Percentiles rank a stretch among this genome's conserved stretches.
Evolutionary conservation across 306 rosid species (phyloP).

Genomic region (Clitoria ternatea): DNA sequence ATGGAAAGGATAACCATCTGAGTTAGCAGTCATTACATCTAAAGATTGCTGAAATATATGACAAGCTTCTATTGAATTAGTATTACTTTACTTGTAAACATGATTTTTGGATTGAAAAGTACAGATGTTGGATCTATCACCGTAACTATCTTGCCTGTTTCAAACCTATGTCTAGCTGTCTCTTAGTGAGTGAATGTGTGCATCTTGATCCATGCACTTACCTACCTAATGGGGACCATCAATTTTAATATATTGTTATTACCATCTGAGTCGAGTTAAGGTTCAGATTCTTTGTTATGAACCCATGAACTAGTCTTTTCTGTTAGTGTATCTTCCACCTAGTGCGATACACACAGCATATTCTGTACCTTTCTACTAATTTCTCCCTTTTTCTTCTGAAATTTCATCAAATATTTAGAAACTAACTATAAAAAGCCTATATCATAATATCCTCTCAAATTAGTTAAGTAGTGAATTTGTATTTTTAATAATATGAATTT

Average conservation of each 20-base stretch:
- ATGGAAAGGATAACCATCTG: conserved; percentile 8
- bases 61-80: background rate
- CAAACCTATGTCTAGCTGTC: conserved; percentile 39
- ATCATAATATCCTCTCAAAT: too few relatives aligned
- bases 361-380: conserved; percentile 18
- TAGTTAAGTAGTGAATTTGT: too few relatives aligned
- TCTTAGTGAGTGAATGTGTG: conserved; percentile 28
- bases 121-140: conserved; percentile 43
- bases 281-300: conserved; percentile 26
- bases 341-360: conserved; percentile 24
- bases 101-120: conserved; percentile 27
- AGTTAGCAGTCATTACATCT: background rate
- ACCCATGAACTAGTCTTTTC: conserved; percentile 30
- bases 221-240: conserved; percentile 35
- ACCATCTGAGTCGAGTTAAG: conserved; percentile 15
- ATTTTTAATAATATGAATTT: too few relatives aligned
- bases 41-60: background rate
- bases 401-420: conserved; percentile 1
- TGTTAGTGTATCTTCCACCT: conserved; percentile 22
- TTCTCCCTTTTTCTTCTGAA: background rate
- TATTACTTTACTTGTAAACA: conserved; percentile 16
- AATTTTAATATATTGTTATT: conserved; percentile 17
- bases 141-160: conserved; percentile 23
- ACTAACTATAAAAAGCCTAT: too few relatives aligned
- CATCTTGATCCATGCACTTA: conserved; percentile 34